phyloP scores from a whole-genome alignment of 805 yeast genomes.

The Pichia heedii region DNA sequence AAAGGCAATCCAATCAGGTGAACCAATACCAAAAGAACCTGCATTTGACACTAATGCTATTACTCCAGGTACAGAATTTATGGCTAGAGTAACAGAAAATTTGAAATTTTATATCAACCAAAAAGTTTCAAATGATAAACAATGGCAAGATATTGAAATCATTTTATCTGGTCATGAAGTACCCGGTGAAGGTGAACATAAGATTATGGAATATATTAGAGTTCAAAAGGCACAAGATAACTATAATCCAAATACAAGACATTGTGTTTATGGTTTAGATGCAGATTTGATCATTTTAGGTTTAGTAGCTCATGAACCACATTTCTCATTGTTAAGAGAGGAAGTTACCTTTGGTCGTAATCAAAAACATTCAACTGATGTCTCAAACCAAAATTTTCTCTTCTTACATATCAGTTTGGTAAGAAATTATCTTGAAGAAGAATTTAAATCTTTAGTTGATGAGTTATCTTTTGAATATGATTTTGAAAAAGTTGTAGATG shows the following conservation, averaged over 20 bases:
- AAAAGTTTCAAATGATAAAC: constrained; percentile 76
- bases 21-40: constrained; percentile 68
- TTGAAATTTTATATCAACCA: constrained; percentile 82
- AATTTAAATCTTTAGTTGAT: constrained; percentile 63
- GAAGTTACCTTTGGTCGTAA: constrained; percentile 80
- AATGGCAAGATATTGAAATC: constrained; percentile 74
- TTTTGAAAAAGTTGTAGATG: constrained; percentile 87
- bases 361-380: constrained; percentile 28
- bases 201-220: constrained; percentile 89
- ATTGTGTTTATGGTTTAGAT: constrained; percentile 91
- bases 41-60: constrained; percentile 89
- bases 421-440: constrained; percentile 85
- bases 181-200: constrained; percentile 98
- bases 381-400: constrained; percentile 73
- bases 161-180: constrained; percentile 90
- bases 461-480: constrained; percentile 59
- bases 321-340: constrained; percentile 87
- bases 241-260: constrained; percentile 75
- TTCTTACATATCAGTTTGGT: constrained; percentile 78
- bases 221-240: constrained; percentile 61
- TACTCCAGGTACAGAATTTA: constrained; percentile 95
- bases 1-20: constrained; percentile 67
- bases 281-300: constrained; percentile 96
- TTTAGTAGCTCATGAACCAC: constrained; percentile 88
- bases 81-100: constrained; percentile 78